Conservation (phyloP, 495 filamentous ascomycete species). For the Platismatia glauca region DNA sequence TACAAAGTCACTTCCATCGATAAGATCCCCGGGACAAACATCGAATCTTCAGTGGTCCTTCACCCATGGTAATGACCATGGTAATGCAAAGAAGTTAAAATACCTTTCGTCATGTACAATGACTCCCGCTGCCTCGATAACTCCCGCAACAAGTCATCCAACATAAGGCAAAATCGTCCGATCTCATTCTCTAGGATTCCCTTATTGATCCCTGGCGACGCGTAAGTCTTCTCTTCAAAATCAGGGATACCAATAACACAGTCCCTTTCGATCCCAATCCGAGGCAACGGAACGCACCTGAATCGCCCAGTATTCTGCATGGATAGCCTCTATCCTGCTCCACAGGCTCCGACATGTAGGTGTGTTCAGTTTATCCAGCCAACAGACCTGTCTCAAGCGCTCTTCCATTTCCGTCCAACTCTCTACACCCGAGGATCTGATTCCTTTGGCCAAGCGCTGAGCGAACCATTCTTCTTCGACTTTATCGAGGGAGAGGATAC, state of each 20-base stretch:
- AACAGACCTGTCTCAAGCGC: neutral
- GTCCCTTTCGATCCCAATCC: neutral
- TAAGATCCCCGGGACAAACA: no score
- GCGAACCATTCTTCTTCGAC: slow-evolving; percentile 1
- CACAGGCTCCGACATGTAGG: neutral
- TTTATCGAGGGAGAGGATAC: neutral
- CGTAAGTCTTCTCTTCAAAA: neutral
- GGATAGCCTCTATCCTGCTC: neutral
- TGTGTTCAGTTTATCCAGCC: neutral
- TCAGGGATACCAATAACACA: neutral
- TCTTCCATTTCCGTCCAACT: neutral
- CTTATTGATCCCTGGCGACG: neutral
- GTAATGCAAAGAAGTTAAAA: no score
- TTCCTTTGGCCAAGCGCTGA: neutral
- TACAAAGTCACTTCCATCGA: no score
- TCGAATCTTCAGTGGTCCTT: no score
- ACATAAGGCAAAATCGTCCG: neutral
- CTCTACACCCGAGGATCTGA: neutral
- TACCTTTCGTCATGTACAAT: neutral
- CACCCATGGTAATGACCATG: no score
- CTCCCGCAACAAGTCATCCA: no score
- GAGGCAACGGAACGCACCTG: neutral
- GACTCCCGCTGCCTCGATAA: neutral
- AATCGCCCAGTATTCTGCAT: neutral
- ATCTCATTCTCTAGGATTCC: neutral